Evolutionary conservation across 2,329 filamentous ascomycete genomes (phyloP).

Genomic region (Ceratocystis lukuohia): DNA sequence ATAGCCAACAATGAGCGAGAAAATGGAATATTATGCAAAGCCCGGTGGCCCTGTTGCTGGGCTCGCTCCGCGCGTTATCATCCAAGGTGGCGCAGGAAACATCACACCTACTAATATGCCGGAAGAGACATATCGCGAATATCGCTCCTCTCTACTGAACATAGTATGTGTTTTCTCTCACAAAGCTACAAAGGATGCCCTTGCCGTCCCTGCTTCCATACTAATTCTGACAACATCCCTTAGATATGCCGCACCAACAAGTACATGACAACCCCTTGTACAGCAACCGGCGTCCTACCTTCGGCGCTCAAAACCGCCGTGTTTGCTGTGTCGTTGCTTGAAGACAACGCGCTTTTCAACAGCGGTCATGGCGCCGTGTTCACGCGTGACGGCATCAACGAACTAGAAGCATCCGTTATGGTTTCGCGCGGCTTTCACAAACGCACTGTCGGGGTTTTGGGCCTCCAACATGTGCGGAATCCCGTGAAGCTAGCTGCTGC

Average conservation of each 20-base stretch:
- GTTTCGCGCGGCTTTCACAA: slow-evolving; percentile 60
- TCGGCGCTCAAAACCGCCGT: slow-evolving; percentile 61
- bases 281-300: slow-evolving; percentile 26
- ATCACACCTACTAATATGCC: slow-evolving; percentile 48
- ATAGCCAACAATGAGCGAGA: slow-evolving; percentile 4
- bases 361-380: slow-evolving; percentile 75
- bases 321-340: slow-evolving; percentile 60
- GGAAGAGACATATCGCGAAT: slow-evolving; percentile 42
- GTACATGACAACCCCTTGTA: slow-evolving; percentile 33
- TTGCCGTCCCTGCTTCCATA: background rate
- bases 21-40: slow-evolving; percentile 10
- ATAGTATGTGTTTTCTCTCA: slow-evolving; percentile 34
- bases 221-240: background rate
- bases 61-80: slow-evolving; percentile 46
- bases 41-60: background rate
- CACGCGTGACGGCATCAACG: slow-evolving; percentile 66
- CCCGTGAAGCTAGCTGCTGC: slow-evolving; percentile 61
- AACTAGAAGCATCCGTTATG: slow-evolving; percentile 82
- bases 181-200: too few species aligned
- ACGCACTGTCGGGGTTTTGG: slow-evolving; percentile 63
- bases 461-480: slow-evolving; percentile 61
- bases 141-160: slow-evolving; percentile 45
- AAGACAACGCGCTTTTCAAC: slow-evolving; percentile 75
- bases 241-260: slow-evolving; percentile 34
- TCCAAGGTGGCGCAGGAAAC: slow-evolving; percentile 62